Base-by-base conservation (phyloP, 1,284 basidiomycete genomes). In the Sporisorium exsertum region DNA sequence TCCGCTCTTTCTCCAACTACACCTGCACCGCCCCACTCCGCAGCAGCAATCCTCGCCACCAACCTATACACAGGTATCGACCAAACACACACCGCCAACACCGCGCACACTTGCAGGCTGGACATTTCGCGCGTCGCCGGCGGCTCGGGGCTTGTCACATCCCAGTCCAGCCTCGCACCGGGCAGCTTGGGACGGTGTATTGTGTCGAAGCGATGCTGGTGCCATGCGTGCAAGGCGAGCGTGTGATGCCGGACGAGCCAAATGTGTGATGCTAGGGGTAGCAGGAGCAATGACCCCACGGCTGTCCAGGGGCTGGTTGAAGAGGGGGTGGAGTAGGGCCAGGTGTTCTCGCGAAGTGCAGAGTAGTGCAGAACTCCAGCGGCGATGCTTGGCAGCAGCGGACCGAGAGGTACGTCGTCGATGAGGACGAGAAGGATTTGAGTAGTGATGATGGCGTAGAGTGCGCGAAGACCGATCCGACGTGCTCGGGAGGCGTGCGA, bases 101-200 rank as follows among this genome's bases (percentile, higher is more conserved):
- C 60, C 8, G 74, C 69, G 15, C 70, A 69, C 27, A 77, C 57
- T 33, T 77, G 51, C 52, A 66, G n/a, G n/a, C 61, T 53, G 10
- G 65, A 63, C 74, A 77, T 65, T 47, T 72, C 69, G 7, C 43
- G 29, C 26, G 29, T 8, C 3, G 12, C 20, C 9, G 67, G 72
- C 26, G 68, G 56, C 7, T 59, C 42, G 4, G 43, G 16, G 26
- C 54, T 60, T 7, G 50, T 12, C 8, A 72, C 70, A 27, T 72
- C 74, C 74, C 74, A 77, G 50, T 77, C 74, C 8, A 72, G 65
- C 18, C 69, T 18, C 5, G 65, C 69, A 20, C 69, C 69, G 8
- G 74, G 65, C 33, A 72, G 45, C 50, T 59, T 65, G 27, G 65
- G 59, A 29, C 70, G 62, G 22, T 65, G 59, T 7, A 56, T 22